Base-by-base conservation (phyloP, 1,284 basidiomycete genomes). In the Ganoderma multipileum region DNA sequence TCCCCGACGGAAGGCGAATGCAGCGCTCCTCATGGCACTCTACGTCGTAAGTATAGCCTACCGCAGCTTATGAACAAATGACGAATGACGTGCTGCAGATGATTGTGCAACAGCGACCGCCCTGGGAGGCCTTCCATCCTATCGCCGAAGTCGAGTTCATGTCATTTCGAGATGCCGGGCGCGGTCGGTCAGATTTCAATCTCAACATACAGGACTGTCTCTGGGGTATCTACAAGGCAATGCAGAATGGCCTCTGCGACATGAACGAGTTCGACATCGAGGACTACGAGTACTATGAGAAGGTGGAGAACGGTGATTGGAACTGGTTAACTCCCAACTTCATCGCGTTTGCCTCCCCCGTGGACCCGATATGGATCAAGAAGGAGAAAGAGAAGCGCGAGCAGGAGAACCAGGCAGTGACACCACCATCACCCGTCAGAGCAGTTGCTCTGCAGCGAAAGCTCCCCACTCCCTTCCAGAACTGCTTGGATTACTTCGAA, bases 231-330 rank as follows among this genome's bases (percentile, higher is more conserved):
- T 95, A 95, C 87, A 97, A 98, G 78, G 98, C 97, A 0, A 93
- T 97, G 83, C 90, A 95, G 77, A 89, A 94, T 72, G 91, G 92
- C 1, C 86, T 99, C 2, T 91, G 97, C 76, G 93, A 98, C 77
- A 91, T 99, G 84, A 94, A 94, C 74, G 91, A 95, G 69, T 99
- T 99, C 81, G 91, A 86, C 73, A 89, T 94, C 60, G 92, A 95
- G 72, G 95, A 96, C 73, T 97, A 97, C 77, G 95, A 97, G 79
- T 92, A 87, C 79, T 98, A 96, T 78, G 97, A 98, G 80, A 96
- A 95, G 78, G 95, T 97, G 41, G 92, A 95, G 83, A 96, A 98
- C 77, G 98, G 98, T 6, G 98, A 99, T 80, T 97, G 97, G 91
- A 99, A 99, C 78, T 95, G 95, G 94, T 87, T 98, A 80, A 94